Base-by-base conservation (phyloP, 73 alveolate species). In the Tetrahymena elliotti region DNA sequence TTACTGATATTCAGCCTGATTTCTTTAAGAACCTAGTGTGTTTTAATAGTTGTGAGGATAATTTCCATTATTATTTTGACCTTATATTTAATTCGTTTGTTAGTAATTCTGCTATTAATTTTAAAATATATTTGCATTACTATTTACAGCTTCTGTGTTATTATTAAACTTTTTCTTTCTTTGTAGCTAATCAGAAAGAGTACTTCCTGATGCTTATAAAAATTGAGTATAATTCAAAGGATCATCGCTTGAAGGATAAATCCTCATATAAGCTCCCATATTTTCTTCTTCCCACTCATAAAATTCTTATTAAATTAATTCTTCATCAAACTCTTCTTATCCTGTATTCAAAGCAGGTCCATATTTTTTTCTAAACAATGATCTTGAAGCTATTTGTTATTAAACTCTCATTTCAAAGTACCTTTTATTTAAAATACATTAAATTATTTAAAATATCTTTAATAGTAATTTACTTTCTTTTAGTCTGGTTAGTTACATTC, bases 401-500 rank as follows among this genome's bases (percentile, higher is more conserved):
- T 68, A 68, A 68, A 68, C 88, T 10, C 88, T 68, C 88, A 68
- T 68, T 68, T 68, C 88, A 24, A 27, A 68, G 6, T 68, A 68
- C 36, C 88, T 68, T 68, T 68, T 68, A 68, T 68, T 68, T 27
- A 0, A 0, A 53, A 53, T 12, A 53, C 11, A 6, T 8, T 13
- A n/a, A 53, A n/a, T 15, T 53, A 4, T 18, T 18, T 27, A 36
- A 24, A 2, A 24, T n/a, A 4, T 6, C 33, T 68, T 68, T 2
- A n/a, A 68, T 24, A 31, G n/a, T 24, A 10, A 3, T n/a, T 18
- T 68, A 68, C 88, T 68, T 68, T 47, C 93, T 94, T 88, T 96
- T 97, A 13, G 97, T 93, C 92, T 96, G 94, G 94, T 95, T 96
- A 37, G 95, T 93, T 13, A 97, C 93, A 83, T 97, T 97, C 53